A percentile compares a stretch with the other conserved stretches of the same genome.
phyloP scores from a whole-genome alignment of 768 basidiomycete genomes.

The Mycena vulgaris region DNA sequence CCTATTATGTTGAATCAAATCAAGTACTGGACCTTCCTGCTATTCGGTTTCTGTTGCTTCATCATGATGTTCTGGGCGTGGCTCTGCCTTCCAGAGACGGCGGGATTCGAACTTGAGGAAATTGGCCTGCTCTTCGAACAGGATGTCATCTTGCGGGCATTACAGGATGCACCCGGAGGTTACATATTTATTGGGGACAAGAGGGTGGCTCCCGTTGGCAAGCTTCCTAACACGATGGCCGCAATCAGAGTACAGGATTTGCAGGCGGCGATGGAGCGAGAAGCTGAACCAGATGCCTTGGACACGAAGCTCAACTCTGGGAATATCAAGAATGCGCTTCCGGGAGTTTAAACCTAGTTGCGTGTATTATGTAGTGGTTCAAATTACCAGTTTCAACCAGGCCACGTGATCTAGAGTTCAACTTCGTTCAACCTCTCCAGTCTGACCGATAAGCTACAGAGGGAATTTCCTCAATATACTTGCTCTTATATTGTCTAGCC shows the following conservation, averaged over 20 bases:
- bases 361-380: too few species aligned
- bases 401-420: too few species aligned
- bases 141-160: slow-evolving; percentile 51
- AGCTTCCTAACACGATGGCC: slow-evolving; percentile 22
- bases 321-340: too few species aligned
- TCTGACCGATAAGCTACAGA: too few species aligned
- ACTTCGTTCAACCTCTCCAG: too few species aligned
- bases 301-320: not conserved
- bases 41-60: slow-evolving; percentile 60
- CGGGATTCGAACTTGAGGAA: slow-evolving; percentile 62
- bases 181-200: slow-evolving; percentile 49
- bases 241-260: not conserved
- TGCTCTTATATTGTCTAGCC: too few species aligned
- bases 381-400: too few species aligned
- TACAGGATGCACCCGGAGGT: slow-evolving; percentile 61
- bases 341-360: not conserved
- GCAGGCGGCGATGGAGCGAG: not conserved
- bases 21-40: slow-evolving; percentile 57
- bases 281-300: not conserved
- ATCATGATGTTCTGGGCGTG: slow-evolving; percentile 61
- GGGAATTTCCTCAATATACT: too few species aligned
- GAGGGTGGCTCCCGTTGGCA: slow-evolving; percentile 45
- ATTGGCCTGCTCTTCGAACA: slow-evolving; percentile 61
- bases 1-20: slow-evolving; percentile 52
- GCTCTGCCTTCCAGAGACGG: slow-evolving; percentile 64